phyloP scores from a whole-genome alignment of 1,139 yeast species.

The Debaryomyces nepalensis region DNA sequence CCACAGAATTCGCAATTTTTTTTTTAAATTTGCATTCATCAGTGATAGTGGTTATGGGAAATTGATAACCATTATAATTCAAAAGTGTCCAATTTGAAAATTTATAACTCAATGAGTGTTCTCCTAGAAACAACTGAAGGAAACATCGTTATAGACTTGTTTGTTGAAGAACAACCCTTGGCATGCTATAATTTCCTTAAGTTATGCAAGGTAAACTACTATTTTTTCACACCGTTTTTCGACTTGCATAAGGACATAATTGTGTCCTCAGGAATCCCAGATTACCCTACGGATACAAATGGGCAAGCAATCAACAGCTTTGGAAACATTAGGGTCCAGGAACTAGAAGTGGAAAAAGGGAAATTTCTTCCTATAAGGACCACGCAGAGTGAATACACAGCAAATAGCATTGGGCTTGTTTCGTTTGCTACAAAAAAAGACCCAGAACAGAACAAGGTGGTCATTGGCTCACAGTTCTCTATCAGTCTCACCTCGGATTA shows the following conservation, averaged over 20 bases:
- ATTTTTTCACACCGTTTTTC: conserved; percentile 55
- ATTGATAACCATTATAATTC: conserved; percentile 3
- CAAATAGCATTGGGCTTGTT: conserved; percentile 31
- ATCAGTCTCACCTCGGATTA: conserved; percentile 30
- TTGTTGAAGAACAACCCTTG: conserved; percentile 36
- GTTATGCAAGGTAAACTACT: conserved; percentile 57
- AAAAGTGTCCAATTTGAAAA: background rate
- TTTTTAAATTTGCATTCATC: conserved; percentile 16
- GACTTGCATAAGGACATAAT: conserved; percentile 41
- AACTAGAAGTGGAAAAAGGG: conserved; percentile 1
- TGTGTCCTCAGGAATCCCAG: conserved; percentile 54
- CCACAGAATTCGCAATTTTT: conserved; percentile 52
- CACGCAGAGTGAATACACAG: background rate
- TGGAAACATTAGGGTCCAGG: conserved; percentile 12
- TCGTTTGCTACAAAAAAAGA: conserved; percentile 32
- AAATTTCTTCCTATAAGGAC: conserved; percentile 11
- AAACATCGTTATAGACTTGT: conserved; percentile 57
- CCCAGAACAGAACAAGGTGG: conserved; percentile 1
- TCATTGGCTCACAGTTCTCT: conserved; percentile 34
- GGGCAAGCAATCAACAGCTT: conserved; percentile 24
- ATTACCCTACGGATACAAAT: conserved; percentile 40
- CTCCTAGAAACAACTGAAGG: conserved; percentile 61
- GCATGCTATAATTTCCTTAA: conserved; percentile 56
- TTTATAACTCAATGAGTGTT: conserved; percentile 51
- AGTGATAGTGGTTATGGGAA: conserved; percentile 9